Evolutionary conservation across 345 rosid species (phyloP).

Genomic region (Sisymbrium altissimum): DNA sequence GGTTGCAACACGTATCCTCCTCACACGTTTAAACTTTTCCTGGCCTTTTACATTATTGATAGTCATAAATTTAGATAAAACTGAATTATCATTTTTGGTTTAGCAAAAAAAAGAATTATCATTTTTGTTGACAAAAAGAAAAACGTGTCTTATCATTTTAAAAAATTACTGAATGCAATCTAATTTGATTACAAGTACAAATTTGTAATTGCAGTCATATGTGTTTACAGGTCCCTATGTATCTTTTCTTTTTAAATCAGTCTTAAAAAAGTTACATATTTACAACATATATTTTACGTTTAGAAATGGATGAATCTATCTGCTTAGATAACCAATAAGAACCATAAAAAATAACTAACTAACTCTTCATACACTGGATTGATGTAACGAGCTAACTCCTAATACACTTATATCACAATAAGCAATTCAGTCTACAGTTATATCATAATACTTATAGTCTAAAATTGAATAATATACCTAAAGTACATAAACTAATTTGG

Average conservation of each 20-base stretch:
- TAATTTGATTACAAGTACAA: not conserved
- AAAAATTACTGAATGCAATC: not conserved
- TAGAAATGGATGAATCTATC: not conserved
- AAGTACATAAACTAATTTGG: not conserved
- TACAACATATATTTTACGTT: not conserved
- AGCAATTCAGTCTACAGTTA: not conserved
- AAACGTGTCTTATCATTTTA: not conserved
- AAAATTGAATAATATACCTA: not conserved
- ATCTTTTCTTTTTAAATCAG: no score
- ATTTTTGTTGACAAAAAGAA: not conserved
- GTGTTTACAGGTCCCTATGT: not conserved
- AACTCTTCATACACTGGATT: not conserved
- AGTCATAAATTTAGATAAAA: not conserved
- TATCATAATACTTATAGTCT: not conserved
- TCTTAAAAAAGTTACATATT: no score
- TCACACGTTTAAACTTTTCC: conserved; percentile 11
- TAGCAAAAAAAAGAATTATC: not conserved
- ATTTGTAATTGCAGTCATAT: not conserved
- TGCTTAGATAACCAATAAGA: not conserved
- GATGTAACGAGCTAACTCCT: not conserved
- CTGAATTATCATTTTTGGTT: not conserved
- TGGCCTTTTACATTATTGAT: conserved; percentile 19
- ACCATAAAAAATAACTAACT: not conserved
- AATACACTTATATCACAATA: conserved; percentile 3
- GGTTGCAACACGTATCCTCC: conserved; percentile 3